A percentile compares a stretch with the other conserved stretches of the same genome.
These are phyloP conservation scores for Paraconiothyrium sp. DNA, from an alignment of 2,329 filamentous ascomycete species.

Conservation along the genomic window DNA sequence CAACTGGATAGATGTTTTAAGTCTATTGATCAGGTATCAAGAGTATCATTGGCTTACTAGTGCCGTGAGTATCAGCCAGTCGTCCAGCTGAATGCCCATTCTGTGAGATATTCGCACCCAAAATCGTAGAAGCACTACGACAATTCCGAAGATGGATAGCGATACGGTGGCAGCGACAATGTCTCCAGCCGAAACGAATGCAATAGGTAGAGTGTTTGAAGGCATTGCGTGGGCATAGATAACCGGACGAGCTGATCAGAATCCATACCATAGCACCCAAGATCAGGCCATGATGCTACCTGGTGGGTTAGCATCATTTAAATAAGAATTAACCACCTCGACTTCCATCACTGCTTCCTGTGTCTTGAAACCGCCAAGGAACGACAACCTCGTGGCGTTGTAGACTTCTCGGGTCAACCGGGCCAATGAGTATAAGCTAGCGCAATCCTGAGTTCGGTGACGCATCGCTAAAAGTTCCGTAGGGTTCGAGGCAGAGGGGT, in stretches of 20 bases:
- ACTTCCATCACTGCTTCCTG: neutral
- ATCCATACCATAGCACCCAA: neutral
- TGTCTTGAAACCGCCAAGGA: neutral
- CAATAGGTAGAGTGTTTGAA: neutral
- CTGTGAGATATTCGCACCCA: slow-evolving; percentile 7
- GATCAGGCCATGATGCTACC: neutral
- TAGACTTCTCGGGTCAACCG: neutral
- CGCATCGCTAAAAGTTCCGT: neutral
- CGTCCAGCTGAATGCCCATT: neutral
- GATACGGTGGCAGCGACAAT: neutral
- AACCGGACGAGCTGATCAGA: neutral
- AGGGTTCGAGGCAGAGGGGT: neutral
- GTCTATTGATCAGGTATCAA: neutral
- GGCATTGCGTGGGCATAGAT: neutral
- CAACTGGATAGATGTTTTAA: neutral
- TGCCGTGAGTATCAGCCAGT: slow-evolving; percentile 8
- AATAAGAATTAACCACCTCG: neutral
- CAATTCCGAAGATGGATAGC: neutral
- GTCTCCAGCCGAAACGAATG: neutral
- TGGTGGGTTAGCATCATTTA: neutral
- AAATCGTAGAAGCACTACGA: slow-evolving; percentile 3
- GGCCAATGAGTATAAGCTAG: neutral
- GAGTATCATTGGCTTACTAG: neutral
- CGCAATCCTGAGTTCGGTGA: neutral
- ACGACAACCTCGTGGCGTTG: neutral